phyloP scores from a whole-genome alignment of 768 basidiomycete species.

The Boletus speciosus region DNA sequence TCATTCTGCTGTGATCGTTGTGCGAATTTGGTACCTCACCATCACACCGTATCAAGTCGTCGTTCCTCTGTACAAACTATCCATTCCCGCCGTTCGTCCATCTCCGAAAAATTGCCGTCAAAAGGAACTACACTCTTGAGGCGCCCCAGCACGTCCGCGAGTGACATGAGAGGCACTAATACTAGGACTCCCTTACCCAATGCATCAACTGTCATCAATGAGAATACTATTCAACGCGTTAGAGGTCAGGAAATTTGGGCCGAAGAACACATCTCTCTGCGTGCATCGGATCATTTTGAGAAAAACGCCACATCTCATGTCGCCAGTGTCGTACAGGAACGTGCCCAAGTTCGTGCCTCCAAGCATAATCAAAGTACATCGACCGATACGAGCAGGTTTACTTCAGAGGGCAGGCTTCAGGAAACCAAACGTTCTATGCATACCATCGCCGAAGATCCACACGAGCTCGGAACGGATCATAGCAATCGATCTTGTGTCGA shows the following conservation, averaged over 20 bases:
- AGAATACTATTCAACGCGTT: conserved; percentile 7
- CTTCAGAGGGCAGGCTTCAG: conserved; percentile 13
- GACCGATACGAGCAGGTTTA: conserved; percentile 16
- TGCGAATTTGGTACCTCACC: conserved; percentile 32
- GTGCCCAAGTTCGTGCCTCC: conserved; percentile 9
- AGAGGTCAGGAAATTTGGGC: conserved; percentile 11
- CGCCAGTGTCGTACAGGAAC: conserved; percentile 9
- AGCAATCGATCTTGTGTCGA: conserved; percentile 16
- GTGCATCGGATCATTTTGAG: conserved; percentile 10
- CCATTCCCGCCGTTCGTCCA: conserved; percentile 26
- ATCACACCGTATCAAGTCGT: conserved; percentile 27
- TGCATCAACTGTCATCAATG: conserved; percentile 11
- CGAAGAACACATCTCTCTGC: conserved; percentile 18
- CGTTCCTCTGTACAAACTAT: conserved; percentile 25
- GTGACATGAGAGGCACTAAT: not conserved
- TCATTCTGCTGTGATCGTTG: conserved; percentile 35
- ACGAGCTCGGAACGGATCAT: conserved; percentile 16
- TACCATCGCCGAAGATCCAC: conserved; percentile 28
- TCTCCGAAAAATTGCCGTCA: conserved; percentile 16
- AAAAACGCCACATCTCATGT: conserved; percentile 12
- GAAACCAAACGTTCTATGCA: conserved; percentile 29
- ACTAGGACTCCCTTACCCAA: conserved; percentile 10
- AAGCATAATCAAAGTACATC: conserved; percentile 13
- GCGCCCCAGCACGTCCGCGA: conserved; percentile 16
- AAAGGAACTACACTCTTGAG: conserved; percentile 15